Evolutionary conservation across 2,329 filamentous ascomycete species (phyloP), one percentile per base, ranked within the genome.

Genomic region (Botrytis fabae): DNA sequence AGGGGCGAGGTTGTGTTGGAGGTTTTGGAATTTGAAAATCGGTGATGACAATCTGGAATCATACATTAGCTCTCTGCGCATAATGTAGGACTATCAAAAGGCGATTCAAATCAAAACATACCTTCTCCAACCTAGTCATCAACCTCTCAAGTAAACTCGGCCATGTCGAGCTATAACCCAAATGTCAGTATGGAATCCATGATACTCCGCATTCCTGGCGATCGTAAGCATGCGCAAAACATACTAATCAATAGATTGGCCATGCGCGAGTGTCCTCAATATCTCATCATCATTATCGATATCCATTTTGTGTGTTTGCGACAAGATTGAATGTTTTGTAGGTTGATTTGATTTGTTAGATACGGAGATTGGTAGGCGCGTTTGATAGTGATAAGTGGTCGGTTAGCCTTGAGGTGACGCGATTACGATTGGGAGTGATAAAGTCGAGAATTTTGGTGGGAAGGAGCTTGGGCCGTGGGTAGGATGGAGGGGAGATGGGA

Each of bases 1-100:
- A 86, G 80, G 69, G 92, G 84, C 1, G 90, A 12, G 54, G 42
- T 10, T 38, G 22, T 51, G 69, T 51, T 70, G 57, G 42, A 64
- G 32, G 57, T 51, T 62, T 51, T 6, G 92, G 90, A 78, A 25
- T 57, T 57, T 57, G 65, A 35, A 97, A 97, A 70, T 91, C 90
- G 80, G 90, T 86, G 81, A 89, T 88, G 59, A 92, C 88, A 69
- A 77, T 78, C 77, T 78, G 48, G 44, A 22, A 12, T 20, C 8
- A 22, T n/a, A 9, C n/a, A 59, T 42, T 38, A 69, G 65, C 38
- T 32, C 18, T 69, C 35, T 42, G 18, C 35, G 18, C 48, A 42
- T 18, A 2, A 25, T 4, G 6, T 25, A 57, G 35, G 1, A 44
- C 25, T n/a, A 12, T 7, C 10, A 25, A 2, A 42, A 18, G 18